Percentiles rank a stretch among this genome's conserved stretches.
phyloP scores from a whole-genome alignment of 192 early-diverging fungal genomes.

The Podila verticillata region DNA sequence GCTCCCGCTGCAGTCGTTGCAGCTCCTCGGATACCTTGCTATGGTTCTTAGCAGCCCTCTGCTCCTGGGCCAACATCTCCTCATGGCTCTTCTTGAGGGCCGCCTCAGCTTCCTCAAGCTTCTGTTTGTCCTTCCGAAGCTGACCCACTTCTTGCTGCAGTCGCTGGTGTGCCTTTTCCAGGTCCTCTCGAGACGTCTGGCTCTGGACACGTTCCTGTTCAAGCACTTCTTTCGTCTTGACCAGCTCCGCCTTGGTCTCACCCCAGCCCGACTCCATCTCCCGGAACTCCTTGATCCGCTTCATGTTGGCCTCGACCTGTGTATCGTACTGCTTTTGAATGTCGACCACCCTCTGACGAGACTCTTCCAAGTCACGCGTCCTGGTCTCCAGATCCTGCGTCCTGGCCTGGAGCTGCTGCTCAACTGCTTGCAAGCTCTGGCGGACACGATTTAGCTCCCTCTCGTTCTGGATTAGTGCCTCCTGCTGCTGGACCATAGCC shows the following conservation, averaged over 20 bases:
- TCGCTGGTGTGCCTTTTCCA: slow-evolving; percentile 18
- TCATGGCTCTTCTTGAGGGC: slow-evolving; percentile 7
- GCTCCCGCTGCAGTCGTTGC: background rate
- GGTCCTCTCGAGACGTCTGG: background rate
- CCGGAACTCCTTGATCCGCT: slow-evolving; percentile 43
- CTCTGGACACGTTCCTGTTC: slow-evolving; percentile 17
- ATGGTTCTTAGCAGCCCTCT: background rate
- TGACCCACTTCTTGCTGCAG: slow-evolving; percentile 10
- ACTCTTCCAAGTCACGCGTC: slow-evolving; percentile 21
- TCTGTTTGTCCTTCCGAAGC: background rate
- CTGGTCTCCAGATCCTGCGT: slow-evolving; percentile 14
- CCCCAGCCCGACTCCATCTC: slow-evolving; percentile 43
- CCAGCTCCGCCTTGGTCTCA: slow-evolving; percentile 16
- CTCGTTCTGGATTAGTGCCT: slow-evolving; percentile 23
- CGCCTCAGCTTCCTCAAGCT: background rate
- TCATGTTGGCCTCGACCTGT: slow-evolving; percentile 45
- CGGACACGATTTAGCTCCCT: slow-evolving; percentile 17
- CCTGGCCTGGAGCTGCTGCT: slow-evolving; percentile 24
- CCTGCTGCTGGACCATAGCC: slow-evolving; percentile 2
- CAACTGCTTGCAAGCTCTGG: slow-evolving; percentile 9
- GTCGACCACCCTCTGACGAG: slow-evolving; percentile 29
- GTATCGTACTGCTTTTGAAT: slow-evolving; percentile 47
- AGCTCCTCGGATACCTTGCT: background rate
- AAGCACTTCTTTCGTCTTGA: slow-evolving; percentile 20
- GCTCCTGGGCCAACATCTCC: too few species aligned